These are phyloP conservation scores for Nakazawaea laoshanensis DNA, from an alignment of 805 yeast genomes.

Conservation along the genomic window DNA sequence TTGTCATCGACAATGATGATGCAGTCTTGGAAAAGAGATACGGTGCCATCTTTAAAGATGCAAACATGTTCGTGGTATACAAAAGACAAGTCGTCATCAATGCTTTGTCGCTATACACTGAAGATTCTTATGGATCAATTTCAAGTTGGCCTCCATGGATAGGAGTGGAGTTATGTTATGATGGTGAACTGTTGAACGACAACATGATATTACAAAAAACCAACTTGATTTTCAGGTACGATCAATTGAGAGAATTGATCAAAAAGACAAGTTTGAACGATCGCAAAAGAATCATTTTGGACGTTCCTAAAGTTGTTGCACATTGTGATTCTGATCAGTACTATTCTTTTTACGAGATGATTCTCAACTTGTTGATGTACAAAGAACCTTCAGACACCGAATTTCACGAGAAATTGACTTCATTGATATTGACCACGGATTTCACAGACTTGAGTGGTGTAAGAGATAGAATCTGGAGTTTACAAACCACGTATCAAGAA, in stretches of 20 bases:
- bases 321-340: constrained; percentile 72
- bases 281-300: constrained; percentile 45
- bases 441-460: constrained; percentile 50
- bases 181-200: constrained; percentile 35
- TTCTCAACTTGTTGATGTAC: constrained; percentile 58
- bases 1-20: constrained; percentile 12
- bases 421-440: constrained; percentile 62
- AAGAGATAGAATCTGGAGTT: constrained; percentile 31
- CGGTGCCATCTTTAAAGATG: constrained; percentile 60
- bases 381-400: constrained; percentile 61
- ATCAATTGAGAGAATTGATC: constrained; percentile 36
- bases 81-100: constrained; percentile 35
- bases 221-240: constrained; percentile 53
- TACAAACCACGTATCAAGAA: constrained; percentile 40
- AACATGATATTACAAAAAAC: constrained; percentile 56
- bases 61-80: constrained; percentile 63
- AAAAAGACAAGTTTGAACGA: constrained; percentile 13
- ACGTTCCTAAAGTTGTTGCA: constrained; percentile 61
- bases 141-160: constrained; percentile 87
- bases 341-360: constrained; percentile 52
- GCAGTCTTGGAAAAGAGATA: constrained; percentile 48
- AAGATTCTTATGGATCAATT: constrained; percentile 52
- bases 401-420: constrained; percentile 51
- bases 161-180: constrained; percentile 61
- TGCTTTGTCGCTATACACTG: constrained; percentile 31